Conservation (phyloP, 345 rosid genomes). For the Gynandropsis gynandra region DNA sequence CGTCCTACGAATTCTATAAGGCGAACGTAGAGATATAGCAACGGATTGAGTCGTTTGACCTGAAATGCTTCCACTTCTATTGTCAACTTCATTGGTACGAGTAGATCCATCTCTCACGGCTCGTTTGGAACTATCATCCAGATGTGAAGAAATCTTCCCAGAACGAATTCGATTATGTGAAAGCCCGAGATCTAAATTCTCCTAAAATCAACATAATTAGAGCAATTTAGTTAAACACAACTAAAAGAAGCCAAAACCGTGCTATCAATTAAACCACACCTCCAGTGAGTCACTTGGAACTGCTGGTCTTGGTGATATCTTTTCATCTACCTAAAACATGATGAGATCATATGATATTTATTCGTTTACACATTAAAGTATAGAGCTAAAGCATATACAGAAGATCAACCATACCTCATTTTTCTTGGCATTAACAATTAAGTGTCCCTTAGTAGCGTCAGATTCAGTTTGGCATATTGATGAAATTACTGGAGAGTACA, state of each 20-base stretch:
- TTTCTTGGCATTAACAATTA: conserved; percentile 21
- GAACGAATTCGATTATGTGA: conserved; percentile 7
- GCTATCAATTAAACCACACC: conserved; percentile 6
- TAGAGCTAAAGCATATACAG: conserved; percentile 14
- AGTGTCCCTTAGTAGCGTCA: conserved; percentile 3
- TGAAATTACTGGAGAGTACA: conserved; percentile 52
- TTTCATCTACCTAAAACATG: conserved; percentile 19
- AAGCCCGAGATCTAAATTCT: conserved; percentile 12
- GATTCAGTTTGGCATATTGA: conserved; percentile 34
- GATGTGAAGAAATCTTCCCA: too few relatives aligned
- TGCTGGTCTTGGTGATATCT: conserved; percentile 6
- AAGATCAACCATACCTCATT: conserved; percentile 38
- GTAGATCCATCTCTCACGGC: conserved; percentile 16
- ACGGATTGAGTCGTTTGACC: too few relatives aligned
- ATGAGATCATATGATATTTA: conserved; percentile 17
- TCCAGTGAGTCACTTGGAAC: not conserved
- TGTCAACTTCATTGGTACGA: conserved; percentile 7
- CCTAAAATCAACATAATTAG: too few relatives aligned
- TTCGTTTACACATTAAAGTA: conserved; percentile 1
- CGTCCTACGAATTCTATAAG: conserved; percentile 32
- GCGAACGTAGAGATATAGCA: too few relatives aligned
- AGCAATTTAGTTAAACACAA: conserved; percentile 10
- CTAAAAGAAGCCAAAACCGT: conserved; percentile 14
- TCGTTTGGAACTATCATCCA: conserved; percentile 16
- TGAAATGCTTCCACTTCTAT: conserved; percentile 14